These are phyloP conservation scores for Litchi chinensis DNA, from an alignment of 345 rosid species.

Conservation along the genomic window DNA sequence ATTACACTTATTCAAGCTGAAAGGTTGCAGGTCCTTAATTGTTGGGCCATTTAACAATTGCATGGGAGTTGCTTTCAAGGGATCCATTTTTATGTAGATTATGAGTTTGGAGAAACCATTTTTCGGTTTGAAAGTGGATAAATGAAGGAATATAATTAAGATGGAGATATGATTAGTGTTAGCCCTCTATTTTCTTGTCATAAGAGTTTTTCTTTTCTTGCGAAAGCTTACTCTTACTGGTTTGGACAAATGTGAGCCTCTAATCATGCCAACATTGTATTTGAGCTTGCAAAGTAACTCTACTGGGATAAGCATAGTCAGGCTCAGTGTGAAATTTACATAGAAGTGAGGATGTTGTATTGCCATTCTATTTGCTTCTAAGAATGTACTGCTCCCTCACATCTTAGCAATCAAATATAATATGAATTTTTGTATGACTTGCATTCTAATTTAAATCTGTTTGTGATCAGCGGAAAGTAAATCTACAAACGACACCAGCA, in stretches of 20 bases:
- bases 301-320: not conserved
- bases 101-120: not conserved
- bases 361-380: not conserved
- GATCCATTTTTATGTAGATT: not conserved
- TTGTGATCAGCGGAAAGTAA: slow-evolving; percentile 59
- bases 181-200: slow-evolving; percentile 6
- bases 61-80: not conserved
- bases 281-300: not conserved
- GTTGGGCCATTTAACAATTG: not conserved
- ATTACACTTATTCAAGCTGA: not conserved
- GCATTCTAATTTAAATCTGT: slow-evolving; percentile 20
- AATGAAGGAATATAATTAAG: not conserved
- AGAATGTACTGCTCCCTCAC: not conserved
- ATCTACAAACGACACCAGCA: slow-evolving; percentile 67
- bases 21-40: not conserved
- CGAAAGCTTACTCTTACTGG: not conserved
- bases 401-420: not conserved
- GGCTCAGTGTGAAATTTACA: not conserved
- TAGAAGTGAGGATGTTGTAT: not conserved
- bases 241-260: not conserved
- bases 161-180: not conserved
- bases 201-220: not conserved
- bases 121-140: not conserved
- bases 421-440: slow-evolving; percentile 3
- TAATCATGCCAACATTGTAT: not conserved